phyloP scores from a whole-genome alignment of 371 early-diverging fungal genomes.

The Rhizopus stolonifer region DNA sequence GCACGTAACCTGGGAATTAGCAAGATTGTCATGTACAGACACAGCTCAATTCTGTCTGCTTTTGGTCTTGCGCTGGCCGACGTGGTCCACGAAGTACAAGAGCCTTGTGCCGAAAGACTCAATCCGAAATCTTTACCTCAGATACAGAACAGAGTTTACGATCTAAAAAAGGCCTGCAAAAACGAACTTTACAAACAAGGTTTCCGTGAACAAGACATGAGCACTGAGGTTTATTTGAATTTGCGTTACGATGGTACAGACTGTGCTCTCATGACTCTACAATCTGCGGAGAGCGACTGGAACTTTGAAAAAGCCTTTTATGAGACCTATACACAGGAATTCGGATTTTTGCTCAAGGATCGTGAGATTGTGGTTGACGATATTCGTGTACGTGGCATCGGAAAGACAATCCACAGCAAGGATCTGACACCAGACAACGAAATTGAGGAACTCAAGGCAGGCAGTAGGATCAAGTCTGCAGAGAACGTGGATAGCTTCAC shows the following conservation, averaged over 20 bases:
- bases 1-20: conserved; percentile 86
- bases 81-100: conserved; percentile 90
- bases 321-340: conserved; percentile 78
- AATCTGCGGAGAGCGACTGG: conserved; percentile 59
- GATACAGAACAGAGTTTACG: conserved; percentile 52
- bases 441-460: conserved; percentile 27
- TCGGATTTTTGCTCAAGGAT: conserved; percentile 85
- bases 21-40: conserved; percentile 79
- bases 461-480: conserved; percentile 20
- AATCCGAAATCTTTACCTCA: conserved; percentile 28
- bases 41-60: conserved; percentile 91
- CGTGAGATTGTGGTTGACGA: conserved; percentile 90
- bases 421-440: conserved; percentile 47
- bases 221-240: conserved; percentile 75
- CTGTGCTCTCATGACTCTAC: conserved; percentile 88
- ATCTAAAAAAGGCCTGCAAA: conserved; percentile 55
- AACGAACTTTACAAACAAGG: conserved; percentile 56
- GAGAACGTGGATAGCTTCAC: conserved; percentile 21
- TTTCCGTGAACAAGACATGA: conserved; percentile 58
- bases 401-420: conserved; percentile 46
- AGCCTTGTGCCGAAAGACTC: conserved; percentile 65
- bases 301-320: conserved; percentile 66
- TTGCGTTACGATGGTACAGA: conserved; percentile 94
- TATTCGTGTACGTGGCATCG: conserved; percentile 88
- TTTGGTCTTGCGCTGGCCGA: conserved; percentile 91